Evolutionary conservation across 2,329 filamentous ascomycete genomes (phyloP), one percentile per base, ranked within the genome.

Genomic region (Dothideomycetes sp.): DNA sequence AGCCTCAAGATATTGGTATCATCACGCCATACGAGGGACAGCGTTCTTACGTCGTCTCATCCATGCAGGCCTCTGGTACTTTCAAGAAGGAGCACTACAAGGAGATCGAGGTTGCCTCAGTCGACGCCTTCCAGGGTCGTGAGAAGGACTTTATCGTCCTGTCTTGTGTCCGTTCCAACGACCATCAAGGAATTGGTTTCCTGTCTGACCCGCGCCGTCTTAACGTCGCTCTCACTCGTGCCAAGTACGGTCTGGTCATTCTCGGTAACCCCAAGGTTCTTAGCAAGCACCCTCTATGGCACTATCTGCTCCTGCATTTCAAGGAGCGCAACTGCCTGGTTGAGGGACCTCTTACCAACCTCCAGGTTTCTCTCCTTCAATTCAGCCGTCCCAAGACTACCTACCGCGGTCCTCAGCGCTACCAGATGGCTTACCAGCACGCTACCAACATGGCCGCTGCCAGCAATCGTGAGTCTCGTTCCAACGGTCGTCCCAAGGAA

Each of bases 41-140:
- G 65, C 83, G 91, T 55, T 95, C 88, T 64, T 98, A 94, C 60
- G 88, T 98, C 48, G 91, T 98, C 43, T 94, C 85, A 58, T 95
- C 89, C n/a, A 96, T 98, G 89, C 91, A 98, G 64, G 87, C 89
- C 47, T 91, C 84, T 10, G 91, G 91, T 38, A 93, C 85, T 0
- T 95, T 93, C 70, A 95, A 94, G 69, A 98, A 98, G 67, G 91
- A 98, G 59, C 78, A 82, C 53, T 98, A 98, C 71, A 96, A 96
- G 65, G 89, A 96, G 56, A 89, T 98, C 17, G 91, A 98, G 61
- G 91, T 98, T 31, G 91, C 91, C 4, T 96, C 89, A 0, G 91
- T 98, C 29, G 91, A 98, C 68, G 91, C 91, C 15, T 98, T 98
- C 73, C 91, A 98, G 59, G 91, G 91, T 38, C 83, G 91, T 69